A percentile compares a stretch with the other conserved stretches of the same genome.
phyloP scores from a whole-genome alignment of 768 basidiomycete genomes.

The Leucocoprinus birnbaumii region DNA sequence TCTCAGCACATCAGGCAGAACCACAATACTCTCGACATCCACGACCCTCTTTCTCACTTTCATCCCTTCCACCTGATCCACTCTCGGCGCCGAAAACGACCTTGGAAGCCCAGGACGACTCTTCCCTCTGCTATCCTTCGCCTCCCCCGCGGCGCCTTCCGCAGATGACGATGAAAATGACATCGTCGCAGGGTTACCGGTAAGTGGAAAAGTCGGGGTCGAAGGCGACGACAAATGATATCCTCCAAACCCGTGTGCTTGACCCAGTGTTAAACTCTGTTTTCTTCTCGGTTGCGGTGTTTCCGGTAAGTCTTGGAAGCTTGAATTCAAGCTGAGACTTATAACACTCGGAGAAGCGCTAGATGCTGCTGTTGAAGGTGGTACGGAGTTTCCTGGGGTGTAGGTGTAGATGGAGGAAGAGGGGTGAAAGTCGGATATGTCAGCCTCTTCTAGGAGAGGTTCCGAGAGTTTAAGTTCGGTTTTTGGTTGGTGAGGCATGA shows the following conservation, averaged over 20 bases:
- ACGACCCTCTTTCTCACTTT: slow-evolving; percentile 24
- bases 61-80: slow-evolving; percentile 26
- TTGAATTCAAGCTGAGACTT: slow-evolving; percentile 7
- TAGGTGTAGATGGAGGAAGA: not conserved
- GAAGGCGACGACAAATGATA: not conserved
- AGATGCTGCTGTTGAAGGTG: not conserved
- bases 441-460: not conserved
- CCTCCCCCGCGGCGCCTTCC: too few relatives aligned
- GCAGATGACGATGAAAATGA: too few relatives aligned
- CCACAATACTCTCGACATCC: slow-evolving; percentile 39
- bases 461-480: not conserved
- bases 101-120: slow-evolving; percentile 26
- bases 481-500: not conserved
- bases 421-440: slow-evolving; percentile 2
- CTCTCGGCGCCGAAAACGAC: slow-evolving; percentile 44
- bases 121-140: not conserved
- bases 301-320: not conserved
- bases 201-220: not conserved
- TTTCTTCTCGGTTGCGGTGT: not conserved
- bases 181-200: too few relatives aligned
- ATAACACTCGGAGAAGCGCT: not conserved
- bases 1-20: slow-evolving; percentile 42
- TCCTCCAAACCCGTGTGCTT: too few relatives aligned
- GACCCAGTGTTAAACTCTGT: not conserved
- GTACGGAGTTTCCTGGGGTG: not conserved